Conservation (phyloP, 2,329 filamentous ascomycete species). For the Onygena corvina region DNA sequence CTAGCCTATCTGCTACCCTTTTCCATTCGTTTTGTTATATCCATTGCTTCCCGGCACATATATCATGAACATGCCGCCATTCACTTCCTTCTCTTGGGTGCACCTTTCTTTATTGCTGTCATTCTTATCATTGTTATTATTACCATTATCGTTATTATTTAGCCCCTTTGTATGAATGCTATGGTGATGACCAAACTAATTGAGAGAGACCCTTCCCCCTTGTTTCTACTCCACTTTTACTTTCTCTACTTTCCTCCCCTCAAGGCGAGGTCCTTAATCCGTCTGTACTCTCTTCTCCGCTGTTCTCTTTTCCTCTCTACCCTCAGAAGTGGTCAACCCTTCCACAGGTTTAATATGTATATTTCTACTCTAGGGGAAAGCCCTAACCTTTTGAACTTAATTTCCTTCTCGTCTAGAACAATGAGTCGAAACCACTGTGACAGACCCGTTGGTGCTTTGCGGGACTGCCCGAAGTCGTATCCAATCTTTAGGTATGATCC, state of each 20-base stretch:
- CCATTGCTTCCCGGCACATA: neutral
- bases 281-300: neutral
- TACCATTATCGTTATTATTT: neutral
- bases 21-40: neutral
- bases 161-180: constrained; percentile 4
- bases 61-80: neutral
- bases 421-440: too few relatives aligned
- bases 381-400: neutral
- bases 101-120: neutral
- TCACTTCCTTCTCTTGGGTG: neutral
- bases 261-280: neutral
- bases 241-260: neutral
- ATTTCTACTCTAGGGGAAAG: neutral
- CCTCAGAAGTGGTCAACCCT: neutral
- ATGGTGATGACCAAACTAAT: constrained; percentile 5
- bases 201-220: neutral
- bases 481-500: too few relatives aligned
- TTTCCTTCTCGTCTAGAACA: too few relatives aligned
- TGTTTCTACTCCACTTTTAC: neutral
- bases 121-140: neutral
- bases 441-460: too few relatives aligned
- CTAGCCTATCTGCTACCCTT: neutral
- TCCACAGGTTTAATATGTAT: constrained; percentile 8
- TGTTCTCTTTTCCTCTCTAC: neutral
- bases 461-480: too few relatives aligned